A percentile compares a stretch with the other conserved stretches of the same genome.
Evolutionary conservation across 257 asterid genomes (phyloP).

Genomic region (Leonotis leonurus): DNA sequence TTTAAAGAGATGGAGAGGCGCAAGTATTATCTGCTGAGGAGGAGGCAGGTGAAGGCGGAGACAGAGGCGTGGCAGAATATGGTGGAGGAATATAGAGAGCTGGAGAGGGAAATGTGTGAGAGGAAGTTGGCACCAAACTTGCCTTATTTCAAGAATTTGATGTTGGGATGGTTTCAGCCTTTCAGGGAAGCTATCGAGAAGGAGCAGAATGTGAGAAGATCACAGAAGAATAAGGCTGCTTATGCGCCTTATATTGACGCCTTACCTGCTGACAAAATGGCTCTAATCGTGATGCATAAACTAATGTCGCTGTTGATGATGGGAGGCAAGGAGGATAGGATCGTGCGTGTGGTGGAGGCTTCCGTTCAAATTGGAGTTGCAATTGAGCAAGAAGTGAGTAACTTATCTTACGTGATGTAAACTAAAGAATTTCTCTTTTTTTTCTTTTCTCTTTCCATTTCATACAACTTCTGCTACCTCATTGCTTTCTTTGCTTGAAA

Average conservation of each 20-base stretch:
- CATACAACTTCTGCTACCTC: too few species aligned
- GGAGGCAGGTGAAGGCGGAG: constrained; percentile 69
- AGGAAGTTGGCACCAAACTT: constrained; percentile 84
- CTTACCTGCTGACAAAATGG: constrained; percentile 87
- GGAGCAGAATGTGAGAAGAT: constrained; percentile 61
- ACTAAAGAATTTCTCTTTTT: too few species aligned
- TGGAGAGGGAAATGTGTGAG: constrained; percentile 76
- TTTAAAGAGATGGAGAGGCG: constrained; percentile 71
- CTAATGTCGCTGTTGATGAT: constrained; percentile 67
- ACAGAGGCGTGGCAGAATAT: constrained; percentile 89
- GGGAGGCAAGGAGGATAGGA: constrained; percentile 66
- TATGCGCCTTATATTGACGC: constrained; percentile 53
- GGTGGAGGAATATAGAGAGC: constrained; percentile 67
- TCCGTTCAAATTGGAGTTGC: constrained; percentile 80
- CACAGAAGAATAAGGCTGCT: constrained; percentile 42
- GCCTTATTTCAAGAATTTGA: constrained; percentile 74
- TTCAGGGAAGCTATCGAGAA: constrained; percentile 50
- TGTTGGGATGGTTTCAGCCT: constrained; percentile 95
- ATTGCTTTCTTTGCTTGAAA: not conserved
- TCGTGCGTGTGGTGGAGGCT: constrained; percentile 65
- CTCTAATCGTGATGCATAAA: constrained; percentile 88
- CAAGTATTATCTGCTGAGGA: constrained; percentile 47
- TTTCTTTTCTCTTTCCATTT: too few species aligned
- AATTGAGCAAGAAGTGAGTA: constrained; percentile 92
- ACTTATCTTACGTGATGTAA: too few species aligned